These are phyloP conservation scores for Acanthamoeba sp. DNA, from an alignment of 208 protist species.

Conservation along the genomic window DNA sequence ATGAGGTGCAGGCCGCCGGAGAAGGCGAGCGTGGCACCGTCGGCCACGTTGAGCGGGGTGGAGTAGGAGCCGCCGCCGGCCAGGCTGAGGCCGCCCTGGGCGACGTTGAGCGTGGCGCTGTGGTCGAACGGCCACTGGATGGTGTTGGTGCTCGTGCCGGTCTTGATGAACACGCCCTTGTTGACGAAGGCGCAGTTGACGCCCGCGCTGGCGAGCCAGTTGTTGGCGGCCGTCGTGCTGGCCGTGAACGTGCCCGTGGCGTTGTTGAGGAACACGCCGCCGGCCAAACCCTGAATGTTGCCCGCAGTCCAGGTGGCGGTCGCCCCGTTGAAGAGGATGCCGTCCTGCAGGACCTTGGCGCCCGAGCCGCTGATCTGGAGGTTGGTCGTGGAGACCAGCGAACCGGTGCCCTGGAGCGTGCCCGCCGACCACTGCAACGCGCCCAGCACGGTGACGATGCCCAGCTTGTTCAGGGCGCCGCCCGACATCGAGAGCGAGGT, in stretches of 20 bases:
- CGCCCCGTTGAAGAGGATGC: slow-evolving; percentile 54
- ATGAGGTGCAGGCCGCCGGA: background rate
- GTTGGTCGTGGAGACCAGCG: background rate
- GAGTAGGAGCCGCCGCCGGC: slow-evolving; percentile 15
- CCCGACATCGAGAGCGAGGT: slow-evolving; percentile 23
- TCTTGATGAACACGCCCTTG: slow-evolving; percentile 40
- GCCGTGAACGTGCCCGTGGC: slow-evolving; percentile 37
- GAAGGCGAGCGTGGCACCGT: slow-evolving; percentile 24
- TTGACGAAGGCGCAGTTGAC: slow-evolving; percentile 25
- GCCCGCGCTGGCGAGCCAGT: slow-evolving; percentile 25
- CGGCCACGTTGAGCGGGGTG: slow-evolving; percentile 11
- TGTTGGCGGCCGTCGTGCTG: background rate
- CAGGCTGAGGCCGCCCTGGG: slow-evolving; percentile 18
- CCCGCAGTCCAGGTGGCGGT: slow-evolving; percentile 44
- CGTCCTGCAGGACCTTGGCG: slow-evolving; percentile 28
- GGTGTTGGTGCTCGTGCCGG: background rate
- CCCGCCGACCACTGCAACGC: slow-evolving; percentile 30
- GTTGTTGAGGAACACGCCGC: slow-evolving; percentile 68
- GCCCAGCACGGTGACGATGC: slow-evolving; percentile 37
- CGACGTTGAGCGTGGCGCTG: background rate
- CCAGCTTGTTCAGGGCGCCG: slow-evolving; percentile 54
- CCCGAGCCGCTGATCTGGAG: slow-evolving; percentile 4
- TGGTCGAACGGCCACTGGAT: slow-evolving; percentile 50
- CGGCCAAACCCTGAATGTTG: background rate
- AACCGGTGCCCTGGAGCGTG: slow-evolving; percentile 38